Percentiles rank a stretch among this genome's conserved stretches.
Conservation (phyloP, 805 yeast genomes). For the Sugiyamaella boreocaroliniensis region DNA sequence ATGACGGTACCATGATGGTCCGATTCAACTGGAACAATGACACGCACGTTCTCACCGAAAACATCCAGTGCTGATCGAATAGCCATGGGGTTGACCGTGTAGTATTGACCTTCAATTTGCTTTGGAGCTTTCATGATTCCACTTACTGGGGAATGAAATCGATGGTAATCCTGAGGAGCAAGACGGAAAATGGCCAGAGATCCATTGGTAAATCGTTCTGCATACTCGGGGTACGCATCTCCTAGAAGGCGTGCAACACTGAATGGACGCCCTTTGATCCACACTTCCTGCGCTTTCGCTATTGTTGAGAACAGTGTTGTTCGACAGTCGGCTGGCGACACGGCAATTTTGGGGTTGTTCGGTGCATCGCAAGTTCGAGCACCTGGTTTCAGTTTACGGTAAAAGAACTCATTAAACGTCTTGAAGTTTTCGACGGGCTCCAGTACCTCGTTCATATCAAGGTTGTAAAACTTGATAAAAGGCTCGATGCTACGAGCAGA, state of each 20-base stretch:
- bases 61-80: conserved; percentile 82
- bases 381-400: conserved; percentile 63
- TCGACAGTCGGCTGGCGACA: conserved; percentile 85
- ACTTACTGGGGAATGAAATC: conserved; percentile 83
- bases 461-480: conserved; percentile 75
- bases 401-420: conserved; percentile 87
- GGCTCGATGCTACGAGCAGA: conserved; percentile 65
- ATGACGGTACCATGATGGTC: conserved; percentile 70
- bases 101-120: conserved; percentile 80
- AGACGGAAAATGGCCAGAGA: conserved; percentile 74
- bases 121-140: conserved; percentile 64
- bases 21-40: conserved; percentile 69
- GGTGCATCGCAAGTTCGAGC: conserved; percentile 65
- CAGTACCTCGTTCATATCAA: conserved; percentile 66
- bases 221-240: conserved; percentile 34
- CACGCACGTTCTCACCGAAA: conserved; percentile 84
- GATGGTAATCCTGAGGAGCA: conserved; percentile 96
- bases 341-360: conserved; percentile 43
- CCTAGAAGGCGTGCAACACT: conserved; percentile 55
- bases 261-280: conserved; percentile 87
- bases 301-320: conserved; percentile 62
- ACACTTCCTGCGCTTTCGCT: conserved; percentile 56
- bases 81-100: conserved; percentile 98
- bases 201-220: conserved; percentile 39
- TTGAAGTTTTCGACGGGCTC: conserved; percentile 44